These are phyloP conservation scores for Agroathelia rolfsii DNA, from an alignment of 1,284 basidiomycete genomes.

Conservation along the genomic window DNA sequence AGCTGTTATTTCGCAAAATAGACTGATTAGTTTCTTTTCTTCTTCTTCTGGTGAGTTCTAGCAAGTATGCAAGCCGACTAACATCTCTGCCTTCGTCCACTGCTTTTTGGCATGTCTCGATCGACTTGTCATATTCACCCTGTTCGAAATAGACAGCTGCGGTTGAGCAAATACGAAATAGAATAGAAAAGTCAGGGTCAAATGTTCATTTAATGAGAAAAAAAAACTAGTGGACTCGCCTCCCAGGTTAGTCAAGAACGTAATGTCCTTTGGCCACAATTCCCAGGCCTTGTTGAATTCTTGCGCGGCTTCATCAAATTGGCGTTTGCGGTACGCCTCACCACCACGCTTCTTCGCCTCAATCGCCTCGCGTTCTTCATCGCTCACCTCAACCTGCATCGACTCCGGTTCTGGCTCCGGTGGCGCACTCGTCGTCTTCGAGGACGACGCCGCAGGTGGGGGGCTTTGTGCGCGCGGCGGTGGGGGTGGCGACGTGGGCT, in stretches of 20 bases:
- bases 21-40: slow-evolving; percentile 5
- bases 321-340: slow-evolving; percentile 79
- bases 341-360: slow-evolving; percentile 73
- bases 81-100: slow-evolving; percentile 86
- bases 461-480: slow-evolving; percentile 31
- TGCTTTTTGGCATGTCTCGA: slow-evolving; percentile 90
- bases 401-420: slow-evolving; percentile 35
- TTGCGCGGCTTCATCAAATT: slow-evolving; percentile 64
- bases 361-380: slow-evolving; percentile 64
- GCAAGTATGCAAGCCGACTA: slow-evolving; percentile 12
- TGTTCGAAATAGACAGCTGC: slow-evolving; percentile 92
- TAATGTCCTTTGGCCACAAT: slow-evolving; percentile 85
- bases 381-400: slow-evolving; percentile 53
- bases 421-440: slow-evolving; percentile 22
- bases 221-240: slow-evolving; percentile 35
- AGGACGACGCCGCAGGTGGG: slow-evolving; percentile 30
- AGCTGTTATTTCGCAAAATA: slow-evolving; percentile 31
- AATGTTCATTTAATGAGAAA: slow-evolving; percentile 2
- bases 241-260: slow-evolving; percentile 84
- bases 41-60: background rate
- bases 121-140: slow-evolving; percentile 83
- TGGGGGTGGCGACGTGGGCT: slow-evolving; percentile 26
- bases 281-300: slow-evolving; percentile 89
- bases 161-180: background rate
- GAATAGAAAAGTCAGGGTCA: slow-evolving; percentile 5